These are phyloP conservation scores for Avena sativa DNA, from an alignment of 176 grass and related monocot genomes.

Conservation along the genomic window DNA sequence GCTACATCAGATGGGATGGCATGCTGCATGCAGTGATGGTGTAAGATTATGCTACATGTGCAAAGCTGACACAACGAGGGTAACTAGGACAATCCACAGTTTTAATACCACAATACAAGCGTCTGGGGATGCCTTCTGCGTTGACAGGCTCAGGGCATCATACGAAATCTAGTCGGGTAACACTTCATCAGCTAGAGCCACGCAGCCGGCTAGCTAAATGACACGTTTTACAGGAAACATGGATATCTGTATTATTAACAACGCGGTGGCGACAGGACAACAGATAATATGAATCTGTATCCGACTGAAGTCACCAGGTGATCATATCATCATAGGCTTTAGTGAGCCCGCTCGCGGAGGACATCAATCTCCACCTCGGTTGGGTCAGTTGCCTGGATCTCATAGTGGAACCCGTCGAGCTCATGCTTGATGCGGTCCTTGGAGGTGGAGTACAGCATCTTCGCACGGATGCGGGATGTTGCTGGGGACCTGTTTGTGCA, in stretches of 20 bases:
- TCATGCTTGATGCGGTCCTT: conserved; percentile 95
- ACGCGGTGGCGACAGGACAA: conserved; percentile 11
- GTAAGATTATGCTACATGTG: neutral
- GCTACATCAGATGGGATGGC: neutral
- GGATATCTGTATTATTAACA: conserved; percentile 63
- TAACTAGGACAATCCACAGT: conserved; percentile 22
- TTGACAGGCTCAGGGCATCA: conserved; percentile 46
- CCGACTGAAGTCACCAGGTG: conserved; percentile 14
- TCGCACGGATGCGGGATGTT: conserved; percentile 82
- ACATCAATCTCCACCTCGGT: conserved; percentile 82
- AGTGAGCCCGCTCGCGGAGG: conserved; percentile 84
- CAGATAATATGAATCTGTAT: conserved; percentile 32
- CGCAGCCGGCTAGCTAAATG: conserved; percentile 40
- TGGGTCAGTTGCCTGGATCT: conserved; percentile 96
- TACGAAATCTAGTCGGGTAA: conserved; percentile 12
- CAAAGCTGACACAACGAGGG: neutral
- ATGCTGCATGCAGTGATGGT: neutral
- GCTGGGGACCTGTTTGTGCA: conserved; percentile 67
- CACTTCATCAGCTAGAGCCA: conserved; percentile 48
- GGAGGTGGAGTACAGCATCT: conserved; percentile 97
- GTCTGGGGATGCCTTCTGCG: conserved; percentile 40
- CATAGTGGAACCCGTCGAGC: conserved; percentile 92
- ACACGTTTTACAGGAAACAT: conserved; percentile 51
- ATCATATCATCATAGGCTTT: conserved; percentile 10
- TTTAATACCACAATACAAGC: conserved; percentile 52